Evolutionary conservation across 2,329 filamentous ascomycete genomes (phyloP).

Genomic region (Huntiella bhutanensis): DNA sequence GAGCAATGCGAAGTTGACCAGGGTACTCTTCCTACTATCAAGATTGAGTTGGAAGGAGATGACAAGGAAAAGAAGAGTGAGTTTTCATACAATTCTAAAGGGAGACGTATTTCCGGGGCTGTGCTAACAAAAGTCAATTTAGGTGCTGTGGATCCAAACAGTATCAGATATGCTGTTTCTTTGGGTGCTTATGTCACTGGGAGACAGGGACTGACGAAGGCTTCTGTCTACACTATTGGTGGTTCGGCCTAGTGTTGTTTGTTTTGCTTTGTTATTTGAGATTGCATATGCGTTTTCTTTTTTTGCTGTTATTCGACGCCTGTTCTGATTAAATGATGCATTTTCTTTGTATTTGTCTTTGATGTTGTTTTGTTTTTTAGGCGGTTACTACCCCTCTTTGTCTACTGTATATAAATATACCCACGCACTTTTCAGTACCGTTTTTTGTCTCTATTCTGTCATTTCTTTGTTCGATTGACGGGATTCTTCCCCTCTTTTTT

Average conservation of each 20-base stretch:
- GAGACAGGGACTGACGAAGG: slow-evolving; percentile 55
- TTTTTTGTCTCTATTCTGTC: not conserved
- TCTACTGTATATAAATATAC: not conserved
- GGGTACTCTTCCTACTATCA: slow-evolving; percentile 36
- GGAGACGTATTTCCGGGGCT: no score
- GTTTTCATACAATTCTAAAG: slow-evolving; percentile 12
- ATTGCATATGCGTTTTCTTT: slow-evolving; percentile 12
- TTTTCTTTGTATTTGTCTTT: slow-evolving; percentile 1
- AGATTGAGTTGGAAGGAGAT: slow-evolving; percentile 16
- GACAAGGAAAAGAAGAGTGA: slow-evolving; percentile 33
- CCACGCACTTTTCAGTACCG: not conserved
- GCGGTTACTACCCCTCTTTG: not conserved
- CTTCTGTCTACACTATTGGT: slow-evolving; percentile 48
- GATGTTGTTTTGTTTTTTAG: not conserved
- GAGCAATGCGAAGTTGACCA: slow-evolving; percentile 81
- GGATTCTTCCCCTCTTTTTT: no score
- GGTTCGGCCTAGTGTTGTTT: slow-evolving; percentile 13
- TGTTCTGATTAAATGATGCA: not conserved
- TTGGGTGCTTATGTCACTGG: slow-evolving; percentile 56
- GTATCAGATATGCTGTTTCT: slow-evolving; percentile 59
- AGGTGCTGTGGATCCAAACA: slow-evolving; percentile 26
- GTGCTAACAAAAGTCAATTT: slow-evolving; percentile 1
- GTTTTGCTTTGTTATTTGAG: slow-evolving; percentile 8
- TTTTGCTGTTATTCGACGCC: not conserved
- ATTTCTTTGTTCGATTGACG: not conserved